These are phyloP conservation scores for Xerocomus minutiporus DNA, from an alignment of 1,284 basidiomycete species.

Conservation along the genomic window DNA sequence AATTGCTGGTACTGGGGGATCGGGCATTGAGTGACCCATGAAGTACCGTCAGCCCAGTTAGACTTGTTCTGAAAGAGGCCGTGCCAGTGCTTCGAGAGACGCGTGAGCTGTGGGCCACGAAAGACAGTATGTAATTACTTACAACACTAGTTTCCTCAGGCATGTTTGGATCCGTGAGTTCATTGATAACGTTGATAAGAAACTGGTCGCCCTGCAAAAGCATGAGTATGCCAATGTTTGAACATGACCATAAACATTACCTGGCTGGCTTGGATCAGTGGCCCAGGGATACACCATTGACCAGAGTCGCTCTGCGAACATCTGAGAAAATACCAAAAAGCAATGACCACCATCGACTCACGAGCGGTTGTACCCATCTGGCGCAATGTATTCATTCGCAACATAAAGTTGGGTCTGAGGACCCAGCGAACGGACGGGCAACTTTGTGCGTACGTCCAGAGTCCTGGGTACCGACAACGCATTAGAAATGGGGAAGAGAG, in stretches of 20 bases:
- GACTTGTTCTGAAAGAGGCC: conserved; percentile 27
- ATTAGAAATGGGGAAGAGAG: conserved; percentile 7
- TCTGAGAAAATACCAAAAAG: background rate
- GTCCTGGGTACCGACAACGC: background rate
- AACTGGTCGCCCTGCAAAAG: conserved; percentile 18
- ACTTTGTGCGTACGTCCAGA: background rate
- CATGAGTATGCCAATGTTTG: background rate
- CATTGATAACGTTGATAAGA: conserved; percentile 27
- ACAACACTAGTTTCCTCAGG: conserved; percentile 34
- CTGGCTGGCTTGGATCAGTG: conserved; percentile 24
- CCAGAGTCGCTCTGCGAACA: conserved; percentile 22
- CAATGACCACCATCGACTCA: conserved; percentile 11
- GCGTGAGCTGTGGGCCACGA: background rate
- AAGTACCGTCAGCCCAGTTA: conserved; percentile 32
- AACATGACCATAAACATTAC: conserved; percentile 6
- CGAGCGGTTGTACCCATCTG: conserved; percentile 35
- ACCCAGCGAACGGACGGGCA: conserved; percentile 10
- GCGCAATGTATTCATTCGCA: conserved; percentile 27
- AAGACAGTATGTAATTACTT: background rate
- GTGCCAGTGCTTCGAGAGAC: conserved; percentile 32
- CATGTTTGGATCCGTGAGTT: conserved; percentile 33
- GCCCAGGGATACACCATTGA: conserved; percentile 26
- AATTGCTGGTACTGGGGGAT: conserved; percentile 24
- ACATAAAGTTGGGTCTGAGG: conserved; percentile 18
- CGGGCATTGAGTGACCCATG: conserved; percentile 35